phyloP scores from a whole-genome alignment of 257 asterid genomes.

The Thymus mandschuricus region DNA sequence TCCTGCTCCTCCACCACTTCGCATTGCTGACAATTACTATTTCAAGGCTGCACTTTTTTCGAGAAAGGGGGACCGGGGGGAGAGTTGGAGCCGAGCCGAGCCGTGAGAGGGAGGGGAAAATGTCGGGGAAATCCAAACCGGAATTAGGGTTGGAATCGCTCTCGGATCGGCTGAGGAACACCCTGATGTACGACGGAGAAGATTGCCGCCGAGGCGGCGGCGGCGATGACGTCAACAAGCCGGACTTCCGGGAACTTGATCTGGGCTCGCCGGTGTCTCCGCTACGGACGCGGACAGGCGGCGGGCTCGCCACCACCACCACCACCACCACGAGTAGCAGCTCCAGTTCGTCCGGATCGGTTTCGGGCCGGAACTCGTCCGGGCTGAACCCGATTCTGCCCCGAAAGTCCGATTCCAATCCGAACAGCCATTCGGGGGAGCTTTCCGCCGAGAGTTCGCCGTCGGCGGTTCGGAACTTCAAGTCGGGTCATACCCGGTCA shows the following conservation, averaged over 20 bases:
- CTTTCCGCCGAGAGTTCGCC: slow-evolving; percentile 64
- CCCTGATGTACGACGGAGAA: slow-evolving; percentile 30
- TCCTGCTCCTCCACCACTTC: slow-evolving; percentile 17
- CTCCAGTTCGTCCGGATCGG: slow-evolving; percentile 73
- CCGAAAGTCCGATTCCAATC: slow-evolving; percentile 44
- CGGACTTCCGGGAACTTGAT: slow-evolving; percentile 63
- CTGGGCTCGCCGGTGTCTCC: slow-evolving; percentile 66
- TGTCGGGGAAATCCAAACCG: slow-evolving; percentile 47
- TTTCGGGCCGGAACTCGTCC: slow-evolving; percentile 46
- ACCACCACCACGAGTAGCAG: slow-evolving; percentile 60
- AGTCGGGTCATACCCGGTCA: slow-evolving; percentile 45
- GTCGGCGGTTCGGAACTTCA: slow-evolving; percentile 27
- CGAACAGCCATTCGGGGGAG: slow-evolving; percentile 58
- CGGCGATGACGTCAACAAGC: slow-evolving; percentile 44
- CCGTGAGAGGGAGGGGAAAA: slow-evolving; percentile 18
- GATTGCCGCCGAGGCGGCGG: neutral
- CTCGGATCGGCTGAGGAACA: slow-evolving; percentile 51
- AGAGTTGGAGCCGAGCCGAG: slow-evolving; percentile 22
- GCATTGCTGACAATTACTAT: slow-evolving; percentile 35
- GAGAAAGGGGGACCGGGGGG: slow-evolving; percentile 9
- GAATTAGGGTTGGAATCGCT: slow-evolving; percentile 41
- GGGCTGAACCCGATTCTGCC: slow-evolving; percentile 36
- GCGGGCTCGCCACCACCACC: slow-evolving; percentile 38
- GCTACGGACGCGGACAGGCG: slow-evolving; percentile 47
- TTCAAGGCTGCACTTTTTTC: neutral